Conservation (phyloP, 306 rosid genomes). For the Hylodesmum podocarpum region DNA sequence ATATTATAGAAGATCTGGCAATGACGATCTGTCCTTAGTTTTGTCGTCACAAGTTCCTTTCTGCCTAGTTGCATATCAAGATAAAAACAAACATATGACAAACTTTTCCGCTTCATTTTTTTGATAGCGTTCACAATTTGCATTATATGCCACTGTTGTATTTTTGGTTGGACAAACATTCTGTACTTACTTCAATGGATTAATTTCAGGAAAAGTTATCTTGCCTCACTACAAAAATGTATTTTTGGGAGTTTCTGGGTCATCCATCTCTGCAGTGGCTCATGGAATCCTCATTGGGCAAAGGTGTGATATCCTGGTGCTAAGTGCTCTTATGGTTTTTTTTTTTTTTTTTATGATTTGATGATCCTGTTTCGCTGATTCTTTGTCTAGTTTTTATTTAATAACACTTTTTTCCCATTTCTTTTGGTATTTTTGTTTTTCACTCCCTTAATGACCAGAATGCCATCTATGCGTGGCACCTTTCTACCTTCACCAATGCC, state of each 20-base stretch:
- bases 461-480: conserved; percentile 48
- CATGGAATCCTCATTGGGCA: conserved; percentile 75
- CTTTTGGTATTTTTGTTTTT: neutral
- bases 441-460: conserved; percentile 41
- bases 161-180: conserved; percentile 21
- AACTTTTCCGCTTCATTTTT: neutral
- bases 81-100: conserved; percentile 16
- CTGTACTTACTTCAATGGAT: conserved; percentile 17
- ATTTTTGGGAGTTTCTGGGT: conserved; percentile 35
- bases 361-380: neutral
- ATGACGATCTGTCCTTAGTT: conserved; percentile 11
- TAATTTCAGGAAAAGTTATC: conserved; percentile 43
- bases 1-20: neutral
- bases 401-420: neutral
- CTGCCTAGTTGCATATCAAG: conserved; percentile 17
- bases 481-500: conserved; percentile 72
- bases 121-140: conserved; percentile 1
- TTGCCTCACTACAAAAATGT: conserved; percentile 42
- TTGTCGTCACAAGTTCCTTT: conserved; percentile 10
- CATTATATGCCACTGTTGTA: conserved; percentile 6
- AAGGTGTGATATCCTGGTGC: conserved; percentile 48
- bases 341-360: conserved; percentile 7
- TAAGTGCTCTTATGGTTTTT: neutral
- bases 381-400: neutral
- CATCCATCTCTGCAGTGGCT: conserved; percentile 46